Evolutionary conservation across 1,284 basidiomycete species (phyloP), one percentile per base, ranked within the genome.

Genomic region (Cutaneotrichosporon cavernicola): DNA sequence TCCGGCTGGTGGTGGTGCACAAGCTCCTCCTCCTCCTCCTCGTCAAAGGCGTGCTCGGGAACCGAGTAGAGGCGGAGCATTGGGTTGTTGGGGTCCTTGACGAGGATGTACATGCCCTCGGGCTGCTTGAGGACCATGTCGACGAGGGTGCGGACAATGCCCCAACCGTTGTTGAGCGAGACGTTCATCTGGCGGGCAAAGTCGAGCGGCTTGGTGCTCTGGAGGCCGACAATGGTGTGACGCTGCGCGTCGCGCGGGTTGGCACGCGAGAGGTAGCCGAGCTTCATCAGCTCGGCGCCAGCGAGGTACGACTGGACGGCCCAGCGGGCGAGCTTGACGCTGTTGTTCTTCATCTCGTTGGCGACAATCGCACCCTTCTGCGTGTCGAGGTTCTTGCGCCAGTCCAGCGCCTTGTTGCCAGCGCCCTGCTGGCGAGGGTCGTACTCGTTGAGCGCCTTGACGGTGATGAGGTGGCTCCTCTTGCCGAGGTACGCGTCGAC

Each of bases 291-390:
- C 69, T 99, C 97, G 21, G 95, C 96, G 59, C 97, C 97, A 56
- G 97, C 94, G 50, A 99, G 84, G 61, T 98, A 86, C 77, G 91
- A 92, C 84, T 98, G 95, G 36, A 98, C 90, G 0, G 97, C 90
- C 91, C 96, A 99, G 76, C 96, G 91, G 21, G 96, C 95, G 58
- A 99, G 86, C 82, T 99, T 99, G 84, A 90, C 95, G 75, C 90
- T 92, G 83, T 99, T 99, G 84, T 99, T 99, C 85, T 99, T 99
- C 97, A 99, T 98, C 84, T 99, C 97, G 50, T 93, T 97, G 55
- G 97, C 94, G 64, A 99, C 93, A 52, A 99, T 96, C 4, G 97
- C 97, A 74, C 97, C 97, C 65, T 95, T 89, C 81, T 98, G 95
- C 9, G 90, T 88, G 81, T 99, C 97, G 59, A 99, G 84, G 81